A percentile compares a stretch with the other conserved stretches of the same genome.
phyloP scores from a whole-genome alignment of 768 basidiomycete species.

The Porphyrellus cyaneotinctus region DNA sequence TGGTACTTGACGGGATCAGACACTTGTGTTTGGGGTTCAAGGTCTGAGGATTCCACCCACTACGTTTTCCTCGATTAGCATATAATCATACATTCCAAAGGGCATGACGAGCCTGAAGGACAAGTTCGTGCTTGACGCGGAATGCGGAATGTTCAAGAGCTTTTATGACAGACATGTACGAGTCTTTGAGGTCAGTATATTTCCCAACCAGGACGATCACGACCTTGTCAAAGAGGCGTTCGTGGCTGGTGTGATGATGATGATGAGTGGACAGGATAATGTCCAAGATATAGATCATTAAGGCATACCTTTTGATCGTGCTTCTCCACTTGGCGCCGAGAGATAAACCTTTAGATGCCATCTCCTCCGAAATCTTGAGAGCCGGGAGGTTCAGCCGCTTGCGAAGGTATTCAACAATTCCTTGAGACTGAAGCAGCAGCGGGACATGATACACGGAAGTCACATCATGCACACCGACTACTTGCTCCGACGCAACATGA shows the following conservation, averaged over 20 bases:
- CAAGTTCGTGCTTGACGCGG: slow-evolving; percentile 80
- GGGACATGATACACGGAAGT: slow-evolving; percentile 97
- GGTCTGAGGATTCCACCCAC: slow-evolving; percentile 96
- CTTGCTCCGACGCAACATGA: slow-evolving; percentile 85
- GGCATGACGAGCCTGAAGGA: slow-evolving; percentile 59
- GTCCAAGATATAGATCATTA: neutral
- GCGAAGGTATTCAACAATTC: slow-evolving; percentile 80
- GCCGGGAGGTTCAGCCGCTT: slow-evolving; percentile 73
- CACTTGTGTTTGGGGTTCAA: slow-evolving; percentile 80
- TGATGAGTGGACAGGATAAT: slow-evolving; percentile 1
- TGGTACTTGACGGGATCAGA: slow-evolving; percentile 84
- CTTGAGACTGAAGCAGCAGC: slow-evolving; percentile 85
- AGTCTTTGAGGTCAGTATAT: slow-evolving; percentile 95
- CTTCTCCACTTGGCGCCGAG: slow-evolving; percentile 78
- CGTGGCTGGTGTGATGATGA: slow-evolving; percentile 57
- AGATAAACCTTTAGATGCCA: slow-evolving; percentile 56
- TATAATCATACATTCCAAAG: neutral
- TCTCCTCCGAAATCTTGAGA: slow-evolving; percentile 50
- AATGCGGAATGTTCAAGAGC: slow-evolving; percentile 96
- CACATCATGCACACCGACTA: slow-evolving; percentile 94
- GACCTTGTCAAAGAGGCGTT: slow-evolving; percentile 85
- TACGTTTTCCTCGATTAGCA: slow-evolving; percentile 29
- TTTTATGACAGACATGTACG: slow-evolving; percentile 98
- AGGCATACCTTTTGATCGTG: slow-evolving; percentile 70
- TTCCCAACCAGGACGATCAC: slow-evolving; percentile 93